Conservation (phyloP, 164 flowering plant genomes). For the grape (Vitis vinifera) region DNA sequence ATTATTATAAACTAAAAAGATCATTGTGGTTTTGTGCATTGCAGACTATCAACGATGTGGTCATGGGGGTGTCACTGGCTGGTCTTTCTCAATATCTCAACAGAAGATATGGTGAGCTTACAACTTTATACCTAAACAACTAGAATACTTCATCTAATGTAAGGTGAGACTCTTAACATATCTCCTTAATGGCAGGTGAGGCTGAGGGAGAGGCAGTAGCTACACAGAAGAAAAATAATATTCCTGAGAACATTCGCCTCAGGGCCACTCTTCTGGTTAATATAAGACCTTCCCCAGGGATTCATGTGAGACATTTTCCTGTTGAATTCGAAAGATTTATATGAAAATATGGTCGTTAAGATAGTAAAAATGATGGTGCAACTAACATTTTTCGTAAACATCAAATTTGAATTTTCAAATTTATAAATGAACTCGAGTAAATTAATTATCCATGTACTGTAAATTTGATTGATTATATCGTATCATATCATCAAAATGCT, state of each 20-base stretch:
- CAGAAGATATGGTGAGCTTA: conserved; percentile 31
- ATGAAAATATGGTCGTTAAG: too few relatives aligned
- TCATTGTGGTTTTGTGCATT: neutral
- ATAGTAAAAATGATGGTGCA: too few relatives aligned
- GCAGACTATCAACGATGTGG: conserved; percentile 31
- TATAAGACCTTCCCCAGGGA: conserved; percentile 40
- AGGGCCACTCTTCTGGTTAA: conserved; percentile 50
- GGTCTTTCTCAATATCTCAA: conserved; percentile 39
- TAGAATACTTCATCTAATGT: too few relatives aligned
- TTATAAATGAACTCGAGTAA: too few relatives aligned
- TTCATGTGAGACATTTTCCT: conserved; percentile 35
- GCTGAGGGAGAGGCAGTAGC: neutral
- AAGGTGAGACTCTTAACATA: too few relatives aligned
- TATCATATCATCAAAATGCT: neutral
- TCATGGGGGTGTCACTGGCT: conserved; percentile 36
- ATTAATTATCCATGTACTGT: too few relatives aligned
- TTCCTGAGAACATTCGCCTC: conserved; percentile 39
- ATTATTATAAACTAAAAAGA: too few relatives aligned
- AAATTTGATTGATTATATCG: neutral
- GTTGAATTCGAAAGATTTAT: too few relatives aligned
- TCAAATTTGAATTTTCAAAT: too few relatives aligned
- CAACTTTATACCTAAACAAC: too few relatives aligned
- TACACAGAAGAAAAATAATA: conserved; percentile 15
- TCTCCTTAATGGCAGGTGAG: conserved; percentile 5
- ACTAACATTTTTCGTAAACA: too few relatives aligned